Percentiles rank a stretch among this genome's conserved stretches.
Conservation (phyloP, 2,329 filamentous ascomycete genomes). For the Ascochyta koolunga region DNA sequence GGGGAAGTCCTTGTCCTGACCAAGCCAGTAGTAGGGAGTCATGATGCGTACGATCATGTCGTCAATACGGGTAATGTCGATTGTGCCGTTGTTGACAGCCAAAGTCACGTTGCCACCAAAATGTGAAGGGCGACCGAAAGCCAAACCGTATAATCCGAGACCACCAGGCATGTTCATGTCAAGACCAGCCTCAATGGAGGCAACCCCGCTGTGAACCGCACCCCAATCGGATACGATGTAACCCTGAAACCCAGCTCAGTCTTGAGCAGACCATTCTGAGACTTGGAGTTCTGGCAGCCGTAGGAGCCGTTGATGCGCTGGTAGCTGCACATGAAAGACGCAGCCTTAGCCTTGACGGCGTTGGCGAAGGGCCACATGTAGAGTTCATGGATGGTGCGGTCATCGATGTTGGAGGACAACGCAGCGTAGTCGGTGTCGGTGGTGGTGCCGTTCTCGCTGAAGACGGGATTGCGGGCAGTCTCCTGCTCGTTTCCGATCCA, state of each 20-base stretch:
- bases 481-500: conserved; percentile 69
- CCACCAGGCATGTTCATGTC: conserved; percentile 55
- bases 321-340: conserved; percentile 66
- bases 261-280: conserved; percentile 59
- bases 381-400: conserved; percentile 68
- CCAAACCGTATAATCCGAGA: conserved; percentile 38
- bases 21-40: conserved; percentile 53
- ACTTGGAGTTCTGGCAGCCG: conserved; percentile 47
- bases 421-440: conserved; percentile 55
- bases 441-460: conserved; percentile 64
- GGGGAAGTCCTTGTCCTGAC: conserved; percentile 51
- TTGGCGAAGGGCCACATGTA: conserved; percentile 73
- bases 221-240: conserved; percentile 54
- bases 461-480: conserved; percentile 48
- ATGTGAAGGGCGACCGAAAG: conserved; percentile 46
- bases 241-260: conserved; percentile 58
- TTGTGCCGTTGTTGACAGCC: conserved; percentile 49
- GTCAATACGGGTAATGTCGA: conserved; percentile 50
- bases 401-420: conserved; percentile 67
- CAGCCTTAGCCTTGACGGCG: conserved; percentile 62
- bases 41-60: conserved; percentile 57
- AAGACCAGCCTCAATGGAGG: conserved; percentile 55
- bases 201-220: conserved; percentile 53
- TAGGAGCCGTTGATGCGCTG: conserved; percentile 47
- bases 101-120: conserved; percentile 52